Base-by-base conservation (phyloP, 768 basidiomycete species). In the Lactarius trivialis region DNA sequence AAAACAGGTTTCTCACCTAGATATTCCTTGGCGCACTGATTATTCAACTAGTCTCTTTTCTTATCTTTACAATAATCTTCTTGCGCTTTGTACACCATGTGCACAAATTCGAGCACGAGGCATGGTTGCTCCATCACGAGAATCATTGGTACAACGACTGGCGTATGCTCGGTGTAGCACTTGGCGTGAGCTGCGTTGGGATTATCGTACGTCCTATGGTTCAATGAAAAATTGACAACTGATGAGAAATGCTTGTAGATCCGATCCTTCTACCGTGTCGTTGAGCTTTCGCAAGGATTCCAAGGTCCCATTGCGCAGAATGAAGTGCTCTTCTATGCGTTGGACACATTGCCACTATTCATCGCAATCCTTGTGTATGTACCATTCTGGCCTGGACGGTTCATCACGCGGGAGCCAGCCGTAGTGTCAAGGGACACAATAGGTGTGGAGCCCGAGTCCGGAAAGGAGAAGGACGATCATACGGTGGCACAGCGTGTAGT, bases 311-410 rank as follows among this genome's bases (percentile, higher is more conserved):
- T 89, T 21, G 78, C 82, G 7, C 83, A 78, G 2, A 79, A 78
- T 4, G 86, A 89, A 70, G 71, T 69, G 3, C 82, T 78, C 66
- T 88, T 91, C 71, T 91, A 88, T 69, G 81, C 74, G 1, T 75
- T 89, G 41, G 84, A 91, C 70, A 81, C 85, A 0, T 75, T 88
- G 5, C 88, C 87, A 8, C 76, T 89, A 8, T 79, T 85, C 62
- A 69, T 89, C 34, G 85, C 86, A 28, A 79, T 85, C 49, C 71
- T 71, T 0, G 73, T 82, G 15, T 88, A 85, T 67, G 73, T 81
- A 19, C 68, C 75, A 15, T 83, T 85, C 70, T 91, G 87, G 86
- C 88, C 86, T 3, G 84, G 85, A 7, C 71, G 79, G 64, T 81
- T 82, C 68, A 83, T 84, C 32, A 66, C 66, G 0, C 61, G 43